Conservation (phyloP, 1,284 basidiomycete genomes). For the Dichomitus squalens region DNA sequence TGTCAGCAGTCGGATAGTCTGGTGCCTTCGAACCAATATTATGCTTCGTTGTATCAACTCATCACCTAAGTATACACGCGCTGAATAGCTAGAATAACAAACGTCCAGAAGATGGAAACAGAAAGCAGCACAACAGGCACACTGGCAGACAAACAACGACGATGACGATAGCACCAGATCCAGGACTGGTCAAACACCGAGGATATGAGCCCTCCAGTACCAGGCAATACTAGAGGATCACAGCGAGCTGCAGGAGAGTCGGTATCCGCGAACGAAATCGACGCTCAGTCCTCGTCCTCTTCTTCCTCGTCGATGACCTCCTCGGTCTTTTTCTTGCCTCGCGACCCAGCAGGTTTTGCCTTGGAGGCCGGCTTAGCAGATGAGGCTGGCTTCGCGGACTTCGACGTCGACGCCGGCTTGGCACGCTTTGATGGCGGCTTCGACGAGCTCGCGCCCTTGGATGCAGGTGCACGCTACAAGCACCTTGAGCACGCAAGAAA, state of each 20-base stretch:
- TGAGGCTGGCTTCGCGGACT: constrained; percentile 21
- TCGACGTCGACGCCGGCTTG: constrained; percentile 26
- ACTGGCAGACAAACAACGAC: constrained; percentile 4
- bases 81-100: constrained; percentile 18
- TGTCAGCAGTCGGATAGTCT: constrained; percentile 1
- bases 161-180: constrained; percentile 1
- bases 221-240: background rate
- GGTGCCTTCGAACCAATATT: constrained; percentile 2
- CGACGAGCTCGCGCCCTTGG: constrained; percentile 26
- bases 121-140: constrained; percentile 10
- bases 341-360: constrained; percentile 25
- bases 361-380: constrained; percentile 28
- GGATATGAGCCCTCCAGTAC: background rate
- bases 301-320: constrained; percentile 27
- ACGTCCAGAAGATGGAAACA: constrained; percentile 5
- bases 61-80: constrained; percentile 14
- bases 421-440: constrained; percentile 33
- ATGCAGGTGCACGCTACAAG: constrained; percentile 29
- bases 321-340: constrained; percentile 28
- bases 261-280: background rate
- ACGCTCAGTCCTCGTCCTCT: constrained; percentile 19
- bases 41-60: too few species aligned
- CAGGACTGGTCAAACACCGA: background rate
- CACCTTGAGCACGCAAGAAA: background rate
- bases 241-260: background rate